Evolutionary conservation across 23 red algal species (phyloP), one percentile per base, ranked within the genome.

Genomic region (Rhodosorus marinus): DNA sequence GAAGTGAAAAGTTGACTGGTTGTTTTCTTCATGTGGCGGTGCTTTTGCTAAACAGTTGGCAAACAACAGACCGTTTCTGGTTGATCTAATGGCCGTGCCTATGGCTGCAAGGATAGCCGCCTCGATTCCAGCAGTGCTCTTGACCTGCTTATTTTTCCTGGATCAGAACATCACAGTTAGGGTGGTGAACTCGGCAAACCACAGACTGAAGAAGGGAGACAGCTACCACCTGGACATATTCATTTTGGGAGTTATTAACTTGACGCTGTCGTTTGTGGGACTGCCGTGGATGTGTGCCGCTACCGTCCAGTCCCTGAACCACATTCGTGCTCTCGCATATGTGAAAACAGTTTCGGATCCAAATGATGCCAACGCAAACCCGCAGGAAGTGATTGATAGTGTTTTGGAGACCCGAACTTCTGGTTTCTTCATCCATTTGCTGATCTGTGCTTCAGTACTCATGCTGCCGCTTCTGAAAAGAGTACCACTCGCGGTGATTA

Each of bases 201-300:
- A 98, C 57, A 76, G 51, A 14, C 72, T 98, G 40, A 72, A 81
- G 29, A 85, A 84, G 31, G 90, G 78, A 7, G 70, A 66, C 5
- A 74, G 57, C 1, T 98, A 85, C 49, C 80, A 86, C 47, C 51
- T 84, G 24, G 81, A 98, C 59, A 64, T 98, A 60, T 50, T 98
- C 1, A 35, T 81, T 8, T 55, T 98, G 8, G 62, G 68, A 2
- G 11, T 81, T n/a, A 68, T 64, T 32, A 98, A 74, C 35, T 53
- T 85, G 33, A 62, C 74, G 20, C 64, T 67, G n/a, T 79, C 90
- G 9, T 3, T 98, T 14, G 22, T 98, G 20, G 90, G 90, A 20
- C 49, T 98, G 17, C 90, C 90, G 22, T 74, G 70, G 64, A 98
- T 98, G 90, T 98, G 81, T 51, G 90, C 90, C 5, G 90, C 72